Evolutionary conservation across 1,284 basidiomycete genomes (phyloP), one percentile per base, ranked within the genome.

Genomic region (Paramarasmius palmivorus): DNA sequence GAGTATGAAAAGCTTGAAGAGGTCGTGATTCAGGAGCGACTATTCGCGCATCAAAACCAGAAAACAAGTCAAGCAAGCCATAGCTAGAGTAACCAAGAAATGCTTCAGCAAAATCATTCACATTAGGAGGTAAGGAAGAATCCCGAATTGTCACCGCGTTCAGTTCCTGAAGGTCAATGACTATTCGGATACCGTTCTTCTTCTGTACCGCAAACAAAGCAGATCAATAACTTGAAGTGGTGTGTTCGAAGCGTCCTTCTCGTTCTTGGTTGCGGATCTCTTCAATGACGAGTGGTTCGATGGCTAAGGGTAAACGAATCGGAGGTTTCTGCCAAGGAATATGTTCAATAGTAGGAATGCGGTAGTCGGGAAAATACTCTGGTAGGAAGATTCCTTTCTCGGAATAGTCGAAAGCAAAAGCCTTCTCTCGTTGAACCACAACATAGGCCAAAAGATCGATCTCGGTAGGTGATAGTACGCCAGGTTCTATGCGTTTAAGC

Each of bases 301-400:
- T 57, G 0, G 65, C 67, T 9, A 56, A 57, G 0, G 68, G 68
- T 15, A 69, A 57, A 0, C 50, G 58, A 8, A 70, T 68, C 0
- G 68, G 66, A 4, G 59, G 54, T 14, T 50, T 38, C 6, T 61
- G 55, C 71, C 69, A 73, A 0, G 70, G 70, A 0, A 53, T 61
- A 22, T 72, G 72, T 44, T 67, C 61, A 7, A 72, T 68, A 2
- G 62, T 57, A 0, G 68, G 69, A 26, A 74, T 71, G 2, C 63
- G 55, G 23, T 71, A 69, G 49, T 67, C 63, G 6, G 70, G 68
- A 44, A 63, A 75, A 53, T 68, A 73, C 23, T 65, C 57, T 0
- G 49, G 52, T 1, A 55, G 59, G 44, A 75, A 70, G 0, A 51
- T 59, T 14, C 73, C 72, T 14, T 65, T 53, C 49, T 72, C 67